Evolutionary conservation across 116 monocot species (phyloP), one percentile per base, ranked within the genome.

Genomic region (Papilionanthe hybrid): DNA sequence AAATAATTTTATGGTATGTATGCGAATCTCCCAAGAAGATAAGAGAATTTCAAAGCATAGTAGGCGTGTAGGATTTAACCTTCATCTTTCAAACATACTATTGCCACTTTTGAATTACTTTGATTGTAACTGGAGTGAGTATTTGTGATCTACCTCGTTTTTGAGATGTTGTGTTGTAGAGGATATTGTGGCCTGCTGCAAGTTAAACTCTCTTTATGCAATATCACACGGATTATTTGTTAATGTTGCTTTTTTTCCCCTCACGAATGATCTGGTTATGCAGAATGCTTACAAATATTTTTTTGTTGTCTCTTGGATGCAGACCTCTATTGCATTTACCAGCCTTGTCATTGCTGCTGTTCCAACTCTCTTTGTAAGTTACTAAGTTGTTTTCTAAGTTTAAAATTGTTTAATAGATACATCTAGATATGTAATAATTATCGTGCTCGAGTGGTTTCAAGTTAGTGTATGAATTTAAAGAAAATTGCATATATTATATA

Each of bases 261-360:
- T 15, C 17, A 4, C 65, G 27, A 25, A 27, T 65, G 25, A 22
- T 23, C 9, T 65, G 65, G 27, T 28, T 65, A 0, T 65, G 65
- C 13, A 65, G 3, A 65, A 25, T 69, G 37, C 68, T 68, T 30
- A 28, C 30, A 68, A 43, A 72, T 43, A 18, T 72, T 42, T 37
- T 42, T 8, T n/a, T 75, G 30, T 42, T 75, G 4, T 75, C 41
- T 79, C 75, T 66, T 57, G 58, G 50, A 58, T 89, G 84, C 93
- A 95, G 95, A 90, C 90, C 6, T 86, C 93, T 37, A 77, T 93
- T 56, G 89, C 95, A 78, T 95, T 95, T 83, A 84, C 91, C 44
- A 91, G 95, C 82, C 42, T 95, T 18, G 88, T 95, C 72, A 75
- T 88, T 82, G 95, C 88, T 81, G 85, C 84, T 57, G 66, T 95